Percentiles rank a stretch among this genome's conserved stretches.
phyloP scores from a whole-genome alignment of 768 basidiomycete species.

The Cyclocybe aegerita region DNA sequence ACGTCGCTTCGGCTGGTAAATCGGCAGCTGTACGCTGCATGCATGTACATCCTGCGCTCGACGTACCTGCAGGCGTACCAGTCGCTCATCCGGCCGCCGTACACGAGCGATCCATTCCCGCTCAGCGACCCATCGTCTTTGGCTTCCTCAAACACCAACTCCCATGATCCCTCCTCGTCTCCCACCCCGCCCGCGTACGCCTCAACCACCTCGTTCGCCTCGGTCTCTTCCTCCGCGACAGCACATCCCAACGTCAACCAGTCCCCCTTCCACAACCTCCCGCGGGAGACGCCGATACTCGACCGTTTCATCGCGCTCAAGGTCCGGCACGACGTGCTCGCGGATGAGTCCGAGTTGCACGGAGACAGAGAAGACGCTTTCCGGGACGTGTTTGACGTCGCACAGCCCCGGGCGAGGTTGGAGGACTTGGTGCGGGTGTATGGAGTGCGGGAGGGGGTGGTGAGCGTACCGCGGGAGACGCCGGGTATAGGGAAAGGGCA shows the following conservation, averaged over 20 bases:
- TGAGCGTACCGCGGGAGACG: conserved; percentile 23
- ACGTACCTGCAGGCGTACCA: conserved; percentile 70
- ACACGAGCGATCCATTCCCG: conserved; percentile 81
- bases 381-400: conserved; percentile 76
- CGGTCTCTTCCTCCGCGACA: conserved; percentile 17
- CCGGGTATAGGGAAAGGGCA: neutral
- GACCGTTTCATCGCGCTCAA: conserved; percentile 82
- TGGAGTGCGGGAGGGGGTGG: conserved; percentile 39
- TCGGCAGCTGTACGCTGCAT: conserved; percentile 69
- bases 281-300: conserved; percentile 73
- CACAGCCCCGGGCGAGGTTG: conserved; percentile 70
- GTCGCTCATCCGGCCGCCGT: conserved; percentile 61
- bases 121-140: conserved; percentile 21
- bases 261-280: conserved; percentile 43
- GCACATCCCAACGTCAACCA: conserved; percentile 21
- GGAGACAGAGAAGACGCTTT: conserved; percentile 75
- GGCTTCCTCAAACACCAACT: no score
- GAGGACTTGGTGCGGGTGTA: conserved; percentile 67
- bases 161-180: conserved; percentile 5
- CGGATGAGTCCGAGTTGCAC: conserved; percentile 73
- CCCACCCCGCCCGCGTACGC: conserved; percentile 14
- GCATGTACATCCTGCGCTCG: conserved; percentile 80
- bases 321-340: conserved; percentile 76
- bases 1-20: conserved; percentile 64
- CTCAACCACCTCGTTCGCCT: conserved; percentile 15